A percentile compares a stretch with the other conserved stretches of the same genome.
phyloP scores from a whole-genome alignment of 768 basidiomycete species.

The Lactifluus rugatus region DNA sequence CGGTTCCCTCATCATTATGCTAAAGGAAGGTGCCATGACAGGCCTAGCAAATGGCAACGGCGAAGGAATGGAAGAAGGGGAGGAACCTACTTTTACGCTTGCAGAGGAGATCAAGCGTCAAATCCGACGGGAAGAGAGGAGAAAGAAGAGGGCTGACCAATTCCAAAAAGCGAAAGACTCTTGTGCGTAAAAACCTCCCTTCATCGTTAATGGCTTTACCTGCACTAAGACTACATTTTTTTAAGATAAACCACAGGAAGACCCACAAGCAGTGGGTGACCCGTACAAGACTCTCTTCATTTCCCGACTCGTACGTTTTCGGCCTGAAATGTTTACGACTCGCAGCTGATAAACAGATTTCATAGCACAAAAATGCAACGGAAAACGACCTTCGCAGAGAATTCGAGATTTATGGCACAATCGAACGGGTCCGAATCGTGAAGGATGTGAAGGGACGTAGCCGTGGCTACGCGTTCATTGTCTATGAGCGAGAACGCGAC shows the following conservation, averaged over 20 bases:
- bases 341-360: conserved; percentile 10
- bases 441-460: conserved; percentile 82
- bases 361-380: conserved; percentile 82
- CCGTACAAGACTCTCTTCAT: conserved; percentile 99
- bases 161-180: conserved; percentile 76
- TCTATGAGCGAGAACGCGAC: conserved; percentile 95
- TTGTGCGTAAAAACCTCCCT: conserved; percentile 43
- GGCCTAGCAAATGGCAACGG: conserved; percentile 48
- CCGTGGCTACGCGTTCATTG: conserved; percentile 92
- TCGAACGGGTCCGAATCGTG: conserved; percentile 91
- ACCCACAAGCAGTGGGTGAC: conserved; percentile 84
- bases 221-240: neutral
- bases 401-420: conserved; percentile 90
- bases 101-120: conserved; percentile 78
- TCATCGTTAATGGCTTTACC: conserved; percentile 4
- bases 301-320: conserved; percentile 62
- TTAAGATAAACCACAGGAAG: conserved; percentile 87
- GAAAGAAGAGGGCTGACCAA: conserved; percentile 63
- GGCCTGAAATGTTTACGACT: neutral
- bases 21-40: conserved; percentile 72
- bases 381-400: conserved; percentile 90
- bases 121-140: conserved; percentile 67
- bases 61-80: conserved; percentile 75
- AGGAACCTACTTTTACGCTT: conserved; percentile 70
- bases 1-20: conserved; percentile 56